Evolutionary conservation across 2,329 filamentous ascomycete species (phyloP).

Genomic region (Blumeria hordei): DNA sequence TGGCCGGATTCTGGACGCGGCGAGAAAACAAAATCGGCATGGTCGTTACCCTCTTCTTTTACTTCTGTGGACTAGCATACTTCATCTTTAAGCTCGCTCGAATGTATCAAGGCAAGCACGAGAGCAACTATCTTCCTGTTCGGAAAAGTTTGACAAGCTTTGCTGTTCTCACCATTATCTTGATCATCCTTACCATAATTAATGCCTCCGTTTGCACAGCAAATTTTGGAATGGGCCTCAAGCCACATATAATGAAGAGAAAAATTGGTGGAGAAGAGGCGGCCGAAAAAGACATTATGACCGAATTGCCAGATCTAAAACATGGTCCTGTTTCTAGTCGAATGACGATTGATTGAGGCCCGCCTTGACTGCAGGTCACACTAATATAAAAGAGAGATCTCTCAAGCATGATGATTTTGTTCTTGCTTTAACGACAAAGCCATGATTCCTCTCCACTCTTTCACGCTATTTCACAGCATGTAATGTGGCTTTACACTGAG

Average conservation of each 20-base stretch:
- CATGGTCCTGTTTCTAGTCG: conserved; percentile 18
- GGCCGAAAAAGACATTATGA: conserved; percentile 26
- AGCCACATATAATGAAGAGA: conserved; percentile 51
- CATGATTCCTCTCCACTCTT: too few relatives aligned
- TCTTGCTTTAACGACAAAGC: too few relatives aligned
- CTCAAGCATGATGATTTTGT: too few relatives aligned
- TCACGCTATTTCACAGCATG: too few relatives aligned
- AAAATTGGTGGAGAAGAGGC: conserved; percentile 20
- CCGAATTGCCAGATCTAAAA: conserved; percentile 19
- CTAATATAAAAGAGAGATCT: too few relatives aligned
- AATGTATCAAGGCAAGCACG: conserved; percentile 52
- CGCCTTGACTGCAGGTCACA: too few relatives aligned
- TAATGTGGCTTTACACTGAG: too few relatives aligned
- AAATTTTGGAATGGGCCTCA: conserved; percentile 80
- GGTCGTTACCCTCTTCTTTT: conserved; percentile 54
- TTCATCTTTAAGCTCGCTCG: conserved; percentile 96
- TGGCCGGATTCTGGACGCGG: conserved; percentile 65
- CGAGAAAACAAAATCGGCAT: conserved; percentile 64
- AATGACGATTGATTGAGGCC: conserved; percentile 25
- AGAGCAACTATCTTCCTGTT: conserved; percentile 46
- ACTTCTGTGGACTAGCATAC: conserved; percentile 73
- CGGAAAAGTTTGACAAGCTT: conserved; percentile 77
- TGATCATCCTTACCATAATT: conserved; percentile 70
- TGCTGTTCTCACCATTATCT: conserved; percentile 70
- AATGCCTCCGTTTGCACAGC: conserved; percentile 70